Conservation (phyloP, 306 rosid species). For the Arachis hypogaea region DNA sequence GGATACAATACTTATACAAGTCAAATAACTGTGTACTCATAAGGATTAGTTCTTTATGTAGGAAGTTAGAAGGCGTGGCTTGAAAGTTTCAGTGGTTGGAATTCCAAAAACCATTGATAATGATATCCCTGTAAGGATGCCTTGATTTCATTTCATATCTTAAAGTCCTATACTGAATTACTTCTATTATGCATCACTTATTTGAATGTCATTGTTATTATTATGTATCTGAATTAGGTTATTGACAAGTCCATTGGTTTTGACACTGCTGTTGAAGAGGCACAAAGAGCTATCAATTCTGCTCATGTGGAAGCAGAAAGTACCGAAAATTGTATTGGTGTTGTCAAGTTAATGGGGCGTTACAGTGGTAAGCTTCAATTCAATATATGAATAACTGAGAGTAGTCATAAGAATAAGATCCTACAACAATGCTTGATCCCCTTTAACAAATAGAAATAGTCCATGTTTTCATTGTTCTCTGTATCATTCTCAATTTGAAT, state of each 20-base stretch:
- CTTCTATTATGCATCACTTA: not conserved
- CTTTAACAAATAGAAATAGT: no score
- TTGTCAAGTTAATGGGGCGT: conserved; percentile 80
- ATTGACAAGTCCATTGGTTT: conserved; percentile 85
- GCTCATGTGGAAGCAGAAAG: conserved; percentile 81
- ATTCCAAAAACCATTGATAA: conserved; percentile 98
- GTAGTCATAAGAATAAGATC: not conserved
- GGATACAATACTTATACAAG: not conserved
- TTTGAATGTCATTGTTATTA: not conserved
- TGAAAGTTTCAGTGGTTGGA: conserved; percentile 84
- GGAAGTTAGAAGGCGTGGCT: conserved; percentile 86
- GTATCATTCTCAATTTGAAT: not conserved
- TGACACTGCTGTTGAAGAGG: conserved; percentile 75
- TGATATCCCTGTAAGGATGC: conserved; percentile 74
- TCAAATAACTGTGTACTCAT: not conserved
- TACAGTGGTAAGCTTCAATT: conserved; percentile 59
- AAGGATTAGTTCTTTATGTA: conserved; percentile 36
- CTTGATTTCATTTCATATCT: conserved; percentile 1
- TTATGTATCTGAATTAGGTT: conserved; percentile 52
- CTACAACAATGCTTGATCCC: not conserved
- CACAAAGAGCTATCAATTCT: conserved; percentile 49
- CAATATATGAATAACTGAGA: not conserved
- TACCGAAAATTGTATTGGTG: conserved; percentile 66
- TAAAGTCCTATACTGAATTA: not conserved
- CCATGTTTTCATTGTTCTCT: no score